These are phyloP conservation scores for Phlebiopsis flavidoalba DNA, from an alignment of 768 basidiomycete species.

Conservation along the genomic window DNA sequence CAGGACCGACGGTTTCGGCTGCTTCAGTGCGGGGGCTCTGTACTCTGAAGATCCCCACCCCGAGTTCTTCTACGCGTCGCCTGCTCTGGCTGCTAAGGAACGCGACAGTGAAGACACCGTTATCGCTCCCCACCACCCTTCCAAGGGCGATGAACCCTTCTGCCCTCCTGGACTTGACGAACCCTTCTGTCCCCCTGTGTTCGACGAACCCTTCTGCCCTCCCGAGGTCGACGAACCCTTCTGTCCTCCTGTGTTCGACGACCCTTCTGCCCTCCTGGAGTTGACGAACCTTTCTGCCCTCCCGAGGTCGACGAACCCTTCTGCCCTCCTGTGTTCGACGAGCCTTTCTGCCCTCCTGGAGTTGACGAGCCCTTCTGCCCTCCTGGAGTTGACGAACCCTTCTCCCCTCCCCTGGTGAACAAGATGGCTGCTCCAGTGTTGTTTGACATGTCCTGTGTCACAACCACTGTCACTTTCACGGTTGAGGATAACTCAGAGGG, in stretches of 20 bases:
- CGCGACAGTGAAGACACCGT: neutral
- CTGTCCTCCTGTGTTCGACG: neutral
- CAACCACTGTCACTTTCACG: neutral
- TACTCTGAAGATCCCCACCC: conserved; percentile 7
- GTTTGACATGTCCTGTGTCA: neutral
- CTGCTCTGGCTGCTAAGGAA: neutral
- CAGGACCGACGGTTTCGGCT: neutral
- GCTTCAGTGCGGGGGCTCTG: conserved; percentile 5
- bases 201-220: neutral
- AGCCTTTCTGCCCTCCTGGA: neutral
- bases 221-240: too few species aligned
- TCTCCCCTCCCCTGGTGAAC: too few species aligned
- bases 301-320: neutral
- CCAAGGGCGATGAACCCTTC: too few species aligned
- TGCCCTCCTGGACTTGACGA: too few species aligned
- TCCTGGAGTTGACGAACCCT: too few species aligned
- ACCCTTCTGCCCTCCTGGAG: neutral
- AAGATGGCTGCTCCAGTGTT: neutral
- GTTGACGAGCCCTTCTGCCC: neutral
- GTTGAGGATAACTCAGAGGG: neutral
- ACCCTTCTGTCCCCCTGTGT: neutral
- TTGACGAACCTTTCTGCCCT: neutral
- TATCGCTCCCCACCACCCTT: neutral
- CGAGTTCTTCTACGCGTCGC: conserved; percentile 1
- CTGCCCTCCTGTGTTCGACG: too few species aligned